Evolutionary conservation across 2,329 filamentous ascomycete species (phyloP), one percentile per base, ranked within the genome.

Genomic region (Talaromyces sp.): DNA sequence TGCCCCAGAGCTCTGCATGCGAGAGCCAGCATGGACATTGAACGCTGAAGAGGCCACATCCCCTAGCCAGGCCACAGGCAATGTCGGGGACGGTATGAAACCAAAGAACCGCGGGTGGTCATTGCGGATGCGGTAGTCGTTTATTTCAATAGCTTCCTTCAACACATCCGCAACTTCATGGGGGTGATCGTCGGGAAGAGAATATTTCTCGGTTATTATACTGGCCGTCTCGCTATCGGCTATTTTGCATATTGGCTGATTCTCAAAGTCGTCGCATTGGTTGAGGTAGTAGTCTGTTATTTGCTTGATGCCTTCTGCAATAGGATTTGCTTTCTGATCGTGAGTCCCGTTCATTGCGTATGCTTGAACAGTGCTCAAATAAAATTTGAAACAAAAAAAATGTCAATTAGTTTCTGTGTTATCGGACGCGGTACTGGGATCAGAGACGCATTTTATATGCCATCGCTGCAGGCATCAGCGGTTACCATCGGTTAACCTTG

Each of bases 71-170:
- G 56, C 56, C 12, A 64, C 35, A 17, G 55, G 54, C 17, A 56
- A 46, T 17, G 46, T 35, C 19, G 54, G 55, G 5, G 59, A 61
- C 11, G 61, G 63, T 11, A 61, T 58, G 29, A 57, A 64, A 24
- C 56, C 43, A 32, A 64, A 63, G 57, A 63, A 63, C 1, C 32
- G 50, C 1, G 61, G 58, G 41, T 64, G 63, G 31, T 61, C 60
- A 24, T 57, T 21, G 53, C 58, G 10, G 63, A 66, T 6, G 67
- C 55, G 6, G 29, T 54, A 54, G 52, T 35, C 31, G 19, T 54
- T 54, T 7, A 54, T 24, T 24, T 54, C 52, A 38, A 54, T 54
- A 12, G 52, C 52, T 21, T 54, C 52, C 32, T 54, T 54, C 29
- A 54, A 35, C 2, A 54, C 52, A 54, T 54, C 24, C 29, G 12